Evolutionary conservation across 139 green algal species (phyloP), one percentile per base, ranked within the genome.

Genomic region (Coccomyxa sp.): DNA sequence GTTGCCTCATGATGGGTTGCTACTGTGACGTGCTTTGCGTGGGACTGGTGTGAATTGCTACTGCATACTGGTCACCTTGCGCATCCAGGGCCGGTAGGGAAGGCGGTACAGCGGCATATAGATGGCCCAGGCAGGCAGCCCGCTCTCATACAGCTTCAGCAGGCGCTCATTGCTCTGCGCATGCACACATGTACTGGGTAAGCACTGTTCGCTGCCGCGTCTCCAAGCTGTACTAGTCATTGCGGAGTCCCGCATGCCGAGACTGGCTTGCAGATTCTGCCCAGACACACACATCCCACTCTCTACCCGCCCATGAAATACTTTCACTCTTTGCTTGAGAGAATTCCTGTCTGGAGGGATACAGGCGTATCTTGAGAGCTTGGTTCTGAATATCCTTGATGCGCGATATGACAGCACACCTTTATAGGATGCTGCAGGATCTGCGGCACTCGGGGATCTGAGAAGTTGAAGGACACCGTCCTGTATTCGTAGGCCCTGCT

Each of bases 1-100:
- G n/a, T n/a, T n/a, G n/a, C n/a, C n/a, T n/a, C n/a, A n/a, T n/a
- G n/a, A n/a, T n/a, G n/a, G n/a, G n/a, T n/a, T n/a, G n/a, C n/a
- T n/a, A n/a, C n/a, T n/a, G n/a, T n/a, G n/a, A n/a, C n/a, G n/a
- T n/a, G n/a, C n/a, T n/a, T n/a, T n/a, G n/a, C n/a, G n/a, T n/a
- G n/a, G n/a, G n/a, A n/a, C n/a, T n/a, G n/a, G n/a, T n/a, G n/a
- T n/a, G n/a, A n/a, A n/a, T n/a, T n/a, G n/a, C n/a, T n/a, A n/a
- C n/a, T n/a, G n/a, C n/a, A n/a, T n/a, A n/a, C n/a, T n/a, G 50
- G 18, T 64, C 18, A 64, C 50, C 22, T 18, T 64, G 50, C 92
- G 89, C 79, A 97, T 86, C 92, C 92, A 96, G 50, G 92, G 92
- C 2, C 92, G 82, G 85, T 94, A 94, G 14, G 39, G 86, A 6